Percentiles rank a stretch among this genome's conserved stretches.
Evolutionary conservation across 805 yeast species (phyloP).

Genomic region (Saccharomycopsis sp.): DNA sequence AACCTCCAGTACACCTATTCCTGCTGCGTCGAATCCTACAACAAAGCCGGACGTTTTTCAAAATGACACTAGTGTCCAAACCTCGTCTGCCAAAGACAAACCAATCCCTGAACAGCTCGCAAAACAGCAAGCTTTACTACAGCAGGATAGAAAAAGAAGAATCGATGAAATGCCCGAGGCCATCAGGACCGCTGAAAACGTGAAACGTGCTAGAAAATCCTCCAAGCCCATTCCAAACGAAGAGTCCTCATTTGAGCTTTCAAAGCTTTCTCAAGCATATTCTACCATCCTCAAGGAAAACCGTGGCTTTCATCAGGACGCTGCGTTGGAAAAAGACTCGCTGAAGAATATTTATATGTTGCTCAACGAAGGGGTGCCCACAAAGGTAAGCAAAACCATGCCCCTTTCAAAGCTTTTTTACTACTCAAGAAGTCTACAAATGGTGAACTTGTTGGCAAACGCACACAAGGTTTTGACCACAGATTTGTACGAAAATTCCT

Average conservation of each 20-base stretch:
- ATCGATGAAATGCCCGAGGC: no score
- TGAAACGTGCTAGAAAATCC: constrained; percentile 8
- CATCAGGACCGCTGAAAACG: no score
- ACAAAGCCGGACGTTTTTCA: no score
- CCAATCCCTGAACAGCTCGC: no score
- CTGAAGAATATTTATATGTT: constrained; percentile 37
- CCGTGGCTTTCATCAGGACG: constrained; percentile 5
- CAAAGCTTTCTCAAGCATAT: constrained; percentile 13
- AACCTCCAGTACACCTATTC: no score
- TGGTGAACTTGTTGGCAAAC: constrained; percentile 70
- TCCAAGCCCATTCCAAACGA: constrained; percentile 15
- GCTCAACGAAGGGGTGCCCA: constrained; percentile 44
- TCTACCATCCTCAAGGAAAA: constrained; percentile 16
- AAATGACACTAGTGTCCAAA: no score
- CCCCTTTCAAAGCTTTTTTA: constrained; percentile 83
- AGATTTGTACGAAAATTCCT: constrained; percentile 73
- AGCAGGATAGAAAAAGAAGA: no score
- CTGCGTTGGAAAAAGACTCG: constrained; percentile 30
- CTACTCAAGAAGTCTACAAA: constrained; percentile 79
- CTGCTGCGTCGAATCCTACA: no score
- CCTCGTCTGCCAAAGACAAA: no score
- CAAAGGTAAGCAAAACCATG: constrained; percentile 45
- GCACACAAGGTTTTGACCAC: constrained; percentile 83
- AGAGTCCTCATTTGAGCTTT: constrained; percentile 18
- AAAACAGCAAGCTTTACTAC: no score